Conservation (phyloP, 495 filamentous ascomycete species). For the Aspergillus carlsbadensis region DNA sequence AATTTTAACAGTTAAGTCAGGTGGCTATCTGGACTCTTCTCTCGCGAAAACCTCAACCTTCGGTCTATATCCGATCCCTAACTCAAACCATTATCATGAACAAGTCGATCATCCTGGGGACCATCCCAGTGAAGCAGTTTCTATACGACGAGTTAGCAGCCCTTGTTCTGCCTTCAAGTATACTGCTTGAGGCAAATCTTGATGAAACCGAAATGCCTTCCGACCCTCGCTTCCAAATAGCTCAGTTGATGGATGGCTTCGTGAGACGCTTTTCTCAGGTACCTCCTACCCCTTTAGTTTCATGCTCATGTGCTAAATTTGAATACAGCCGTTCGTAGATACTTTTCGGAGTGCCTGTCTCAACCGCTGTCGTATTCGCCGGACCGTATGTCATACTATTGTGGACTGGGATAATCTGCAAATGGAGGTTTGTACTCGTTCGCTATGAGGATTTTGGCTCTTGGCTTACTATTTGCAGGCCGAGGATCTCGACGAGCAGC, state of each 20-base stretch:
- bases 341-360: slow-evolving; percentile 80
- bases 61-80: slow-evolving; percentile 79
- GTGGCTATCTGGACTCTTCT: slow-evolving; percentile 64
- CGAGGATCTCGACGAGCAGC: slow-evolving; percentile 72
- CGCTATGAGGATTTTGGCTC: not conserved
- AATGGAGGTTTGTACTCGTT: slow-evolving; percentile 52
- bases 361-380: slow-evolving; percentile 83
- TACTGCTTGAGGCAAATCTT: slow-evolving; percentile 68
- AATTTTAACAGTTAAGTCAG: slow-evolving; percentile 52
- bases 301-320: not conserved
- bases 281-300: slow-evolving; percentile 10
- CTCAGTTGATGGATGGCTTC: slow-evolving; percentile 77
- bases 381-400: slow-evolving; percentile 78
- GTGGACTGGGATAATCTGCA: slow-evolving; percentile 84
- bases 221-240: slow-evolving; percentile 74
- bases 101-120: slow-evolving; percentile 63
- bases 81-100: slow-evolving; percentile 75
- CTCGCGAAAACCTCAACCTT: slow-evolving; percentile 76
- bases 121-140: slow-evolving; percentile 67
- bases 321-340: slow-evolving; percentile 64
- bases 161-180: slow-evolving; percentile 68
- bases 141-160: slow-evolving; percentile 77
- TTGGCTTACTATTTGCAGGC: slow-evolving; percentile 39
- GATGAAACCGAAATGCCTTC: slow-evolving; percentile 73
- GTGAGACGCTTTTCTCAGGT: slow-evolving; percentile 66